Percentiles rank a stretch among this genome's conserved stretches.
phyloP scores from a whole-genome alignment of 345 rosid genomes.

The Hirschfeldia incana region DNA sequence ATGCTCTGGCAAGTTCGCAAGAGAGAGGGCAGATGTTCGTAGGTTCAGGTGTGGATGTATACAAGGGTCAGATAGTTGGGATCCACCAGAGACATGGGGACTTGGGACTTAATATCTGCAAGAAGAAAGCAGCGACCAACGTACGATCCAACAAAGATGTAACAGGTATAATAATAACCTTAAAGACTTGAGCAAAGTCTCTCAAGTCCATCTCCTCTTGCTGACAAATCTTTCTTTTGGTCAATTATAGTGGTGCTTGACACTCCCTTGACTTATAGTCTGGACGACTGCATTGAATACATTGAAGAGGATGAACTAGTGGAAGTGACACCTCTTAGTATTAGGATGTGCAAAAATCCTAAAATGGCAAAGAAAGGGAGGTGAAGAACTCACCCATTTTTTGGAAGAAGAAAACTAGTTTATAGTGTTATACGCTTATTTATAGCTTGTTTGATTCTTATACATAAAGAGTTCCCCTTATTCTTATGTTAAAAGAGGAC shows the following conservation, averaged over 20 bases:
- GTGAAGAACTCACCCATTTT: slow-evolving; percentile 30
- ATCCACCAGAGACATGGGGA: slow-evolving; percentile 95
- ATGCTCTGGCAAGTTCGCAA: slow-evolving; percentile 82
- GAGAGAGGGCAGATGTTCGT: slow-evolving; percentile 96
- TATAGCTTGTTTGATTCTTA: slow-evolving; percentile 28
- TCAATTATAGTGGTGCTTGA: slow-evolving; percentile 78
- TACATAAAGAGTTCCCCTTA: background rate
- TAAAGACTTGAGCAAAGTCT: background rate
- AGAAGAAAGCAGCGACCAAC: slow-evolving; percentile 95
- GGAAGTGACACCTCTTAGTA: slow-evolving; percentile 85
- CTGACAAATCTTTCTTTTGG: background rate
- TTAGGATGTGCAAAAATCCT: slow-evolving; percentile 90
- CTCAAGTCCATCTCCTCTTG: slow-evolving; percentile 10
- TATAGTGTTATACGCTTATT: slow-evolving; percentile 15
- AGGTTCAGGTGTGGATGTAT: slow-evolving; percentile 77
- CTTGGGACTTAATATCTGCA: slow-evolving; percentile 82
- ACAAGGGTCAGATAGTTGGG: slow-evolving; percentile 90
- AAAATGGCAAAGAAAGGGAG: slow-evolving; percentile 64
- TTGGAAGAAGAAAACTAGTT: slow-evolving; percentile 19
- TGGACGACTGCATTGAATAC: slow-evolving; percentile 95
- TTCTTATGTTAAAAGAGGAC: slow-evolving; percentile 22
- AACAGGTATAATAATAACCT: slow-evolving; percentile 53
- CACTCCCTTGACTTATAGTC: slow-evolving; percentile 81
- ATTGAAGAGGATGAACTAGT: slow-evolving; percentile 97
- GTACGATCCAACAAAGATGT: slow-evolving; percentile 88